phyloP scores from a whole-genome alignment of 2,329 filamentous ascomycete genomes.

The Verticillium dahliae region DNA sequence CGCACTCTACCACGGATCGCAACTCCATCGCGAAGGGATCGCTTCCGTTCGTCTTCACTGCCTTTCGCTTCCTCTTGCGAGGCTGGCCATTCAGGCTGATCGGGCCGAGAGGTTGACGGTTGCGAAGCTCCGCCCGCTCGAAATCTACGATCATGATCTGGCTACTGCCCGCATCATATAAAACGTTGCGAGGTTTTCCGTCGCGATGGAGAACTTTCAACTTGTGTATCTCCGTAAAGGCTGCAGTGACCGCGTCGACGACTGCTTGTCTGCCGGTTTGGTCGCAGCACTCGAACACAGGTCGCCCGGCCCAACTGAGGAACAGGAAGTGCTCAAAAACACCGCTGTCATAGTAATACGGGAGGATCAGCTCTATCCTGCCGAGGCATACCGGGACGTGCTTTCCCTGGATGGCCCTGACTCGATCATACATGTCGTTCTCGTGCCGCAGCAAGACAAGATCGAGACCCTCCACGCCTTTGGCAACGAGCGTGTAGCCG shows the following conservation, averaged over 20 bases:
- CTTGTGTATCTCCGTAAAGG: neutral
- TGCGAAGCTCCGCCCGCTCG: conserved; percentile 16
- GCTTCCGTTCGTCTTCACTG: neutral
- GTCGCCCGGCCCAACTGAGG: conserved; percentile 22
- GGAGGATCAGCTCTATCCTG: conserved; percentile 17
- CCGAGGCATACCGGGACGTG: conserved; percentile 28
- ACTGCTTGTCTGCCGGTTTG: conserved; percentile 4
- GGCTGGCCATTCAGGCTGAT: conserved; percentile 13
- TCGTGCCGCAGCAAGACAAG: conserved; percentile 18
- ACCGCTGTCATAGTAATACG: conserved; percentile 22
- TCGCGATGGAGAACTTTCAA: conserved; percentile 19
- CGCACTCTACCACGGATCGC: neutral
- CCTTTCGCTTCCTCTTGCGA: conserved; percentile 12
- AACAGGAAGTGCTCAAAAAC: conserved; percentile 24
- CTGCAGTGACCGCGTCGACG: conserved; percentile 4
- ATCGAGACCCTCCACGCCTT: conserved; percentile 24
- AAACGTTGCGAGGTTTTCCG: conserved; percentile 22
- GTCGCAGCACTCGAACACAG: conserved; percentile 14
- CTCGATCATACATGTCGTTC: conserved; percentile 20
- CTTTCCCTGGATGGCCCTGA: conserved; percentile 23
- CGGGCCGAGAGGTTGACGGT: conserved; percentile 13
- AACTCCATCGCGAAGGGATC: neutral
- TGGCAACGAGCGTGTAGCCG: conserved; percentile 31
- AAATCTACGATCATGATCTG: conserved; percentile 26
- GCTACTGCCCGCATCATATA: conserved; percentile 17